Conservation (phyloP, 2,329 filamentous ascomycete species). For the Colletotrichum horii region DNA sequence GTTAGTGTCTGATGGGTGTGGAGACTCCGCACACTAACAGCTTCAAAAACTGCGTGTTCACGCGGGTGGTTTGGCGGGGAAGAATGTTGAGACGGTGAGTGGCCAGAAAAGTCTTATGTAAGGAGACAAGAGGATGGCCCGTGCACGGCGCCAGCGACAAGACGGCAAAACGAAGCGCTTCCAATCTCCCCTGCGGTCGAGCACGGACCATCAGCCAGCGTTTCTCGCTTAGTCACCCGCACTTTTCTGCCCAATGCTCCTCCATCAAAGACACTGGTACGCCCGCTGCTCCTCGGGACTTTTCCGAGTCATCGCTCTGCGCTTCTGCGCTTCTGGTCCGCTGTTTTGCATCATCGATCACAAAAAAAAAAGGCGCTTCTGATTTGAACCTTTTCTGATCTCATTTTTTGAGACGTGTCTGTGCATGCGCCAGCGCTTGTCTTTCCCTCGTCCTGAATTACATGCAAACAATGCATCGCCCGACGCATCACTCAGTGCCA, state of each 20-base stretch:
- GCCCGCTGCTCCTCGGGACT: not conserved
- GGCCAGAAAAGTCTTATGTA: not conserved
- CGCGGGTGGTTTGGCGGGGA: not conserved
- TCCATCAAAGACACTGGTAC: not conserved
- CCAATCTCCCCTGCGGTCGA: not conserved
- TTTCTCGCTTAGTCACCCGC: not conserved
- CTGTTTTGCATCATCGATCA: not conserved
- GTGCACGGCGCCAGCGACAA: not conserved
- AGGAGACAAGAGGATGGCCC: not conserved
- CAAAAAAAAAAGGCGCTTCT: not conserved
- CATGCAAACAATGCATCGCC: not conserved
- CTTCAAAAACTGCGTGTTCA: not conserved
- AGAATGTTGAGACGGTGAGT: not conserved
- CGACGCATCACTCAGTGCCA: not conserved
- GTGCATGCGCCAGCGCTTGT: not conserved
- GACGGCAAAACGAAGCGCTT: not conserved
- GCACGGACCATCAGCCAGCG: not conserved
- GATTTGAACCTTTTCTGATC: not conserved
- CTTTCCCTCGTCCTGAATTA: not conserved
- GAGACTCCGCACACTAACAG: not conserved
- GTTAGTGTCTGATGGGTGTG: conserved; percentile 1
- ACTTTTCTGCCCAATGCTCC: not conserved
- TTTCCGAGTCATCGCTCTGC: not conserved
- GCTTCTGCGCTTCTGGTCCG: not conserved
- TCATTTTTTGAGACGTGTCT: not conserved